Base-by-base conservation (phyloP, 2,329 filamentous ascomycete genomes). In the Clonostachys rhizophaga region DNA sequence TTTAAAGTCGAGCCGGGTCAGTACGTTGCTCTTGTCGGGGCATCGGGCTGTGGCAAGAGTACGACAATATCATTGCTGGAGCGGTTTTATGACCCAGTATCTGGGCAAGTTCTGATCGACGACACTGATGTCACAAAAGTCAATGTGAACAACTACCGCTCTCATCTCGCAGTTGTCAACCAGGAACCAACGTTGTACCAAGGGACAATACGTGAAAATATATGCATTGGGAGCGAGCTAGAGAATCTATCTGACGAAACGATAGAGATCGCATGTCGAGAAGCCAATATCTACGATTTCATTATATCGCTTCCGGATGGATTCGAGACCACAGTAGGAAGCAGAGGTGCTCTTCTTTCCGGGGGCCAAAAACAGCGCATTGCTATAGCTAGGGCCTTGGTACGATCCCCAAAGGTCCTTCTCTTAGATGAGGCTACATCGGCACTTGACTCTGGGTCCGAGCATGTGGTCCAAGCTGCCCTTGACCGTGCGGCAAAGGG, bases 291-390 rank as follows among this genome's bases (percentile, higher is more conserved):
- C 1, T 91, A 96, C 62, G 91, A 95, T 54, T 97, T 97, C 61
- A 86, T 99, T 54, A 79, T 74, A 7, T 69, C 77, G 13, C 78
- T 97, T 2, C 91, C 92, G 0, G 87, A 97, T 55, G 87, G 88
- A 3, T 97, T 97, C 58, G 81, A 96, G 54, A 97, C 94, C 0
- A 85, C 95, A 54, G 94, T 97, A n/a, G 94, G 94, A 48, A 91
- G 96, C 65, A 86, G 91, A 52, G 94, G 94, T 10, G 95, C 96
- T 62, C 71, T 96, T 46, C 76, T 99, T 8, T 95, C 89, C 47
- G 94, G 94, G 63, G 94, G 94, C 35, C 94, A 99, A 68, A 96
- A 96, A 67, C 94, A 97, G 68, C 89, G 94, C 56, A 95, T 97
- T 60, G 91, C 92, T 12, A 96, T 97, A 65, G 91, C 92, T 7